Percentiles rank a stretch among this genome's conserved stretches.
phyloP scores from a whole-genome alignment of 176 grass and related monocot genomes.

The Puya raimondii region DNA sequence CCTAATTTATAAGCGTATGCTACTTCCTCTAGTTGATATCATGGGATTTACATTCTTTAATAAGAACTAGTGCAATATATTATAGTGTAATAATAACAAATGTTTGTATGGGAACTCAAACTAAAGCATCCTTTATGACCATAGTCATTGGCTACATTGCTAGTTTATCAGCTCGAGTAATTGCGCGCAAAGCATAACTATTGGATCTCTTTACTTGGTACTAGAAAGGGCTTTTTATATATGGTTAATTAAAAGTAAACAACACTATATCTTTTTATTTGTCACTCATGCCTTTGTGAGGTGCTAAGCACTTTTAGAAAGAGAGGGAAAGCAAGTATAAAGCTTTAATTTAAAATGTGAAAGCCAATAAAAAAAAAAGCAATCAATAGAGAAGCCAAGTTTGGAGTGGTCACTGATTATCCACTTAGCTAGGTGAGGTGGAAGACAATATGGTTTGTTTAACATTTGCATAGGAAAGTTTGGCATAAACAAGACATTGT shows the following conservation, averaged over 20 bases:
- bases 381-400: background rate
- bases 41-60: background rate
- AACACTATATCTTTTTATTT: slow-evolving; percentile 14
- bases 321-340: background rate
- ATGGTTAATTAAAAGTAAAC: background rate
- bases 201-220: background rate
- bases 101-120: slow-evolving; percentile 32
- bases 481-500: background rate
- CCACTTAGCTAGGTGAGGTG: background rate
- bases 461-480: background rate
- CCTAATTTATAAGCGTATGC: no score
- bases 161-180: slow-evolving; percentile 54
- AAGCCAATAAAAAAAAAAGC: no score
- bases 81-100: background rate
- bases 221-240: background rate
- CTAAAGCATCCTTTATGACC: slow-evolving; percentile 27
- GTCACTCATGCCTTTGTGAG: slow-evolving; percentile 5
- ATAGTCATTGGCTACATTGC: slow-evolving; percentile 25
- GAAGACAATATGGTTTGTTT: background rate
- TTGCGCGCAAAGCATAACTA: slow-evolving; percentile 13
- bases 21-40: background rate
- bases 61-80: background rate
- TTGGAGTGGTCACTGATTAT: background rate
- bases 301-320: slow-evolving; percentile 10
- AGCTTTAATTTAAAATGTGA: no score